Percentiles rank a stretch among this genome's conserved stretches.
Conservation (phyloP, 345 rosid species). For the Pistacia vera region DNA sequence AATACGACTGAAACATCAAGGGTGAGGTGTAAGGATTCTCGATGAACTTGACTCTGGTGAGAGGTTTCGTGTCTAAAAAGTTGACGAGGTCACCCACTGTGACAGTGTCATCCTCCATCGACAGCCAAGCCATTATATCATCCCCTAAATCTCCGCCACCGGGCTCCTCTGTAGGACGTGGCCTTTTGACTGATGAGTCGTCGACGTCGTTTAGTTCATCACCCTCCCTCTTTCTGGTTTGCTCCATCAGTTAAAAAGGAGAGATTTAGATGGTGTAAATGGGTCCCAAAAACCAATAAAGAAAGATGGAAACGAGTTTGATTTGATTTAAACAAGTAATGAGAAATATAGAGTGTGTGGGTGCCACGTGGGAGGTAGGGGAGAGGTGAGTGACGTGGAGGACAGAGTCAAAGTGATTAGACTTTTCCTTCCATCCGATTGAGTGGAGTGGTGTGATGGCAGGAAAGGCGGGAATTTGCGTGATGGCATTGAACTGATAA, state of each 20-base stretch:
- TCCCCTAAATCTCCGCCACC: conserved; percentile 25
- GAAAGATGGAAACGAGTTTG: no score
- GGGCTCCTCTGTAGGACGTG: not conserved
- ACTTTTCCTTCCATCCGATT: no score
- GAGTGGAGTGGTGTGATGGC: no score
- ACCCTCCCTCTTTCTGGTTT: conserved; percentile 23
- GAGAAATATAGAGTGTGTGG: no score
- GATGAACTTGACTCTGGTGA: conserved; percentile 58
- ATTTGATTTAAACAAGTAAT: no score
- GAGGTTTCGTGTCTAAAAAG: conserved; percentile 45
- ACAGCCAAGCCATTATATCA: conserved; percentile 36
- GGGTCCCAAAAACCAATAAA: not conserved
- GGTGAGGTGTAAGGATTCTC: conserved; percentile 63
- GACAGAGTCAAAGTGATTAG: no score
- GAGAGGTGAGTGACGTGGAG: not conserved
- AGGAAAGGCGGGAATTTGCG: not conserved
- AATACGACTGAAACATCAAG: conserved; percentile 52
- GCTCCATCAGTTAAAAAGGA: conserved; percentile 31
- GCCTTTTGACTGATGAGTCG: conserved; percentile 18
- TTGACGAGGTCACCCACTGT: conserved; percentile 50
- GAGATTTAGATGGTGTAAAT: not conserved
- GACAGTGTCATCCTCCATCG: conserved; percentile 41
- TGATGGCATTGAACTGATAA: not conserved
- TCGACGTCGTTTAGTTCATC: not conserved
- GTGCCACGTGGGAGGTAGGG: not conserved